Evolutionary conservation across 371 early-diverging fungal species (phyloP), one percentile per base, ranked within the genome.

Genomic region (Capillidium heterosporum): DNA sequence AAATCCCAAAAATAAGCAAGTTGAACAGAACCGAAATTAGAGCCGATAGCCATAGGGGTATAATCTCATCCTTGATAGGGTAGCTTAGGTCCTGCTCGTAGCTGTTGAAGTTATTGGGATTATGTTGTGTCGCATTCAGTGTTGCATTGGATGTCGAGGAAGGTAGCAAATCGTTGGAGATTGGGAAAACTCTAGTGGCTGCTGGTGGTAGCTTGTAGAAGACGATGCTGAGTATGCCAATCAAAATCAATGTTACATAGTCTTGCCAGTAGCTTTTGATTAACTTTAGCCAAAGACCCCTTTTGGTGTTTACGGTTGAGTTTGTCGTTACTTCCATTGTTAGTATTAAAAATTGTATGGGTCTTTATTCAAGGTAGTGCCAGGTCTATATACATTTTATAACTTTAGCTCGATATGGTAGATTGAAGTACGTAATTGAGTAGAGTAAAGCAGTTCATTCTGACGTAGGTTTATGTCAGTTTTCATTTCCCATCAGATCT

Each of bases 1-100:
- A 13, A 21, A 19, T 23, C 11, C 10, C 23, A 39, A 54, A 54
- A 10, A 26, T 23, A 4, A 54, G 19, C 4, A 54, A 27, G 10
- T 11, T 17, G 24, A 54, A 54, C 13, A 54, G 39, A 21, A 54
- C 13, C 10, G 54, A 54, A 39, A 24, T 13, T n/a, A 54, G 35
- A 35, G 54, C 54, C n/a, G 40, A 39, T 26, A 54, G 24, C 54
- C 54, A 54, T 17, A 54, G 13, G 39, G 54, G 54, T 23, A 54
- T 39, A 40, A 54, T 54, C 21, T 54, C 54, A 32, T 17, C 19
- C 41, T 54, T 54, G 8, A 54, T 54, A 15, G 54, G 54, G 41
- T 54, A 54, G 41, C 40, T 11, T 21, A 19, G 10, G 39, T 54
- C 27, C 17, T 21, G 35, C 4, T 49, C 23, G 13, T 13, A 26